These are phyloP conservation scores for Cadophora gregata DNA, from an alignment of 2,329 filamentous ascomycete species.

Conservation along the genomic window DNA sequence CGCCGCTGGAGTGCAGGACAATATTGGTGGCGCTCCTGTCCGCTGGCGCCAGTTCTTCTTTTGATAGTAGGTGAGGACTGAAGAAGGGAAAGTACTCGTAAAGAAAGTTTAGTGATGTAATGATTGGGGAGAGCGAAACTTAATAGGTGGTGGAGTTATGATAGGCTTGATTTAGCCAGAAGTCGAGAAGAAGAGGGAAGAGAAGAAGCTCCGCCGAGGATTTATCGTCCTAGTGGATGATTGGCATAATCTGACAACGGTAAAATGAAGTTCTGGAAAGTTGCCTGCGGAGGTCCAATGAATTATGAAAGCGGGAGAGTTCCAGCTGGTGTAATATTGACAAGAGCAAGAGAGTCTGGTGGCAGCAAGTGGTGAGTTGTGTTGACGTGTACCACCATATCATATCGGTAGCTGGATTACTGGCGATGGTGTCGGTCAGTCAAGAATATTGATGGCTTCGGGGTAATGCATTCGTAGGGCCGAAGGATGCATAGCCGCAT, in stretches of 20 bases:
- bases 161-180: not conserved
- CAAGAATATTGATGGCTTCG: not conserved
- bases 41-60: not conserved
- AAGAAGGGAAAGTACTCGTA: not conserved
- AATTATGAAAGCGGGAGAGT: not conserved
- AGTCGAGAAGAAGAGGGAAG: not conserved
- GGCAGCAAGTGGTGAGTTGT: not conserved
- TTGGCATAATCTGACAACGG: not conserved
- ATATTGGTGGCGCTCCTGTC: constrained; percentile 11
- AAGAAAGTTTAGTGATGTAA: not conserved
- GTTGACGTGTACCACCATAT: not conserved
- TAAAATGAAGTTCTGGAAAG: not conserved
- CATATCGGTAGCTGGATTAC: not conserved
- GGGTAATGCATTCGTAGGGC: constrained; percentile 10
- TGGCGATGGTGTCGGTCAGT: not conserved
- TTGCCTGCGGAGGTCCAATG: not conserved
- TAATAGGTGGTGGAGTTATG: not conserved
- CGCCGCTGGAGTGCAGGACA: not conserved
- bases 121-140: too few relatives aligned
- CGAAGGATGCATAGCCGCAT: not conserved
- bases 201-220: not conserved
- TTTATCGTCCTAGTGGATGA: not conserved
- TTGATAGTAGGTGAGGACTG: not conserved
- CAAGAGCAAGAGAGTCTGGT: not conserved
- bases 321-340: too few relatives aligned